phyloP scores from a whole-genome alignment of 1,139 yeast genomes.

The Taphrina sp. region DNA sequence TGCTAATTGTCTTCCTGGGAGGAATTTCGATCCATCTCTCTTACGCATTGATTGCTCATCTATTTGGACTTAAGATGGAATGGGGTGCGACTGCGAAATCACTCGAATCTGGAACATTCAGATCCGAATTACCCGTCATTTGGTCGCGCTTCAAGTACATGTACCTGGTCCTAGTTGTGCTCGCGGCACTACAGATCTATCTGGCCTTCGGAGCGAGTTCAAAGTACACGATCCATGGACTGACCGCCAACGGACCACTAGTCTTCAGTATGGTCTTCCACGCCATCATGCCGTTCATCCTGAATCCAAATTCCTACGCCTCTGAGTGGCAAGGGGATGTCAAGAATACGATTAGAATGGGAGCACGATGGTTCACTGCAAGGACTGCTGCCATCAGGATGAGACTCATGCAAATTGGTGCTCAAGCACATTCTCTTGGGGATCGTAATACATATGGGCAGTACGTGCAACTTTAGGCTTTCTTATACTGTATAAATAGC shows the following conservation, averaged over 20 bases:
- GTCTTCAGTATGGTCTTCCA: conserved; percentile 35
- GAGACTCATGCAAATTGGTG: neutral
- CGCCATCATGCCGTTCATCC: conserved; percentile 33
- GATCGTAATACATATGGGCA: conserved; percentile 9
- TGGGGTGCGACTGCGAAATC: conserved; percentile 39
- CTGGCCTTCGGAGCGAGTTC: conserved; percentile 15
- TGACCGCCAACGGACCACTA: conserved; percentile 34
- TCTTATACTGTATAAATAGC: no score
- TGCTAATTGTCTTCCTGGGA: conserved; percentile 34
- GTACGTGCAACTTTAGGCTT: neutral
- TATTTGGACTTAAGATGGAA: conserved; percentile 36
- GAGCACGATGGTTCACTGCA: neutral
- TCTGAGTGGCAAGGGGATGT: conserved; percentile 30
- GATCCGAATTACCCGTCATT: conserved; percentile 36
- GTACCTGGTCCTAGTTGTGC: neutral
- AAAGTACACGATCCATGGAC: conserved; percentile 16
- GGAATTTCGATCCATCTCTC: conserved; percentile 37
- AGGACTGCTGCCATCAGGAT: conserved; percentile 5
- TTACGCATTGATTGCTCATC: conserved; percentile 35
- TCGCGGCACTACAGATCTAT: conserved; percentile 15
- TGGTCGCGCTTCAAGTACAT: conserved; percentile 30
- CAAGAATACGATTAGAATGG: conserved; percentile 5
- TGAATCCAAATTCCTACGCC: conserved; percentile 30
- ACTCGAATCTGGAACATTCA: conserved; percentile 36
- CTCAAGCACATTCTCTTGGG: conserved; percentile 16